Conservation (phyloP, 1,284 basidiomycete species). For the Trichosporon sp. region DNA sequence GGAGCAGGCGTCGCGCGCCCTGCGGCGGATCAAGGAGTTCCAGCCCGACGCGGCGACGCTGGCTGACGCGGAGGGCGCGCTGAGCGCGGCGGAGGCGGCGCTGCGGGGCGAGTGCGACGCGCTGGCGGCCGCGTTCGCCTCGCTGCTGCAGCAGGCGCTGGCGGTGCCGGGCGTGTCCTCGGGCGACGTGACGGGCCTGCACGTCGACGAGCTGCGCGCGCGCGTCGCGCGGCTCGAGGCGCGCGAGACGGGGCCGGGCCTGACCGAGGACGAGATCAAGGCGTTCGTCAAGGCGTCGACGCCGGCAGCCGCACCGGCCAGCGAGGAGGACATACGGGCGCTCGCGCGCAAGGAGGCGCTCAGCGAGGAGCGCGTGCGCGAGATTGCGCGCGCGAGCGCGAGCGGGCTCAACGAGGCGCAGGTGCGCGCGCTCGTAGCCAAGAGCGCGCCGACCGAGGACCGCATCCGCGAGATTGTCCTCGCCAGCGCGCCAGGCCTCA, state of each 20-base stretch:
- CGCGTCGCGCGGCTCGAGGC: neutral
- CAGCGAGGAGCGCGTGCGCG: neutral
- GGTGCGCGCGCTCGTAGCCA: neutral
- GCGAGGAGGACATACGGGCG: neutral
- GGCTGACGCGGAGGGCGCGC: neutral
- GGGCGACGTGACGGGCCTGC: neutral
- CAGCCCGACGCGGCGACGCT: neutral
- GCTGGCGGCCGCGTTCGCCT: slow-evolving; percentile 6
- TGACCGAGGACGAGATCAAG: neutral
- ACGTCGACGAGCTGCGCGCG: neutral
- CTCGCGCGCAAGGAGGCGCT: neutral
- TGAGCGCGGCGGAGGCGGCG: neutral
- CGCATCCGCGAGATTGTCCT: neutral
- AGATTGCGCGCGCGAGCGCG: neutral
- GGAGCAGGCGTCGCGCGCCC: neutral
- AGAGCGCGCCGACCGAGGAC: neutral
- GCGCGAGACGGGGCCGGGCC: neutral
- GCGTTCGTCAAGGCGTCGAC: neutral
- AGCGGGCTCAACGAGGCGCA: neutral
- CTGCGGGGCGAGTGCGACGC: neutral
- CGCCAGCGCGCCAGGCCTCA: neutral
- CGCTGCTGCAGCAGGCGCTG: slow-evolving; percentile 4
- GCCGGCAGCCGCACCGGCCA: neutral
- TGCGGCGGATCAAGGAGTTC: neutral
- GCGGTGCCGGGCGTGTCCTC: neutral